Conservation (phyloP, 306 rosid species). For the Begonia loranthoides region DNA sequence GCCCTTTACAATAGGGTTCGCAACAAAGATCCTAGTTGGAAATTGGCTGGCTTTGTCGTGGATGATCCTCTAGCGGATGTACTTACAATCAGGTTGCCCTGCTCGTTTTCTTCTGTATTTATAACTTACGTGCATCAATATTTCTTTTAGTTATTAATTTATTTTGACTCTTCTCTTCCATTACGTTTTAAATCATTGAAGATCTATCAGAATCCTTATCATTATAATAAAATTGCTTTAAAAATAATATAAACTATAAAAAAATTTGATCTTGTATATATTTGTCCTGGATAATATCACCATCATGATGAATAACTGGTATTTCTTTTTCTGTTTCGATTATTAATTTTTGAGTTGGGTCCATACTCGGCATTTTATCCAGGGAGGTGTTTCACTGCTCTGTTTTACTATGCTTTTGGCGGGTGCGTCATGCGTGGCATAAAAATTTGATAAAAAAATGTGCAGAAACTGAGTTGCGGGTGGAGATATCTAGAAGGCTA, state of each 20-base stretch:
- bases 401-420: conserved; percentile 65
- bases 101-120: conserved; percentile 1
- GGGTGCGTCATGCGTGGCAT: conserved; percentile 77
- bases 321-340: conserved; percentile 6
- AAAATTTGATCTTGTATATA: no score
- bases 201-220: no score
- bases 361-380: conserved; percentile 17
- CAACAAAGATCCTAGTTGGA: conserved; percentile 73
- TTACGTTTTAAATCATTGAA: no score
- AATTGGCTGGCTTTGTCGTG: conserved; percentile 73
- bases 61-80: conserved; percentile 77
- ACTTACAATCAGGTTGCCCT: conserved; percentile 53
- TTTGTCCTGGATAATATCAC: no score
- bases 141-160: no score
- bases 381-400: conserved; percentile 93
- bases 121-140: background rate
- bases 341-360: conserved; percentile 7
- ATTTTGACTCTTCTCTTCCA: no score
- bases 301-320: background rate
- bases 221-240: no score
- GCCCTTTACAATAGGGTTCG: conserved; percentile 74
- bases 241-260: no score
- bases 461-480: conserved; percentile 39
- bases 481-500: conserved; percentile 47
- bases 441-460: conserved; percentile 53